These are phyloP conservation scores for Schizothecium vesticola DNA, from an alignment of 495 filamentous ascomycete genomes.

Conservation along the genomic window DNA sequence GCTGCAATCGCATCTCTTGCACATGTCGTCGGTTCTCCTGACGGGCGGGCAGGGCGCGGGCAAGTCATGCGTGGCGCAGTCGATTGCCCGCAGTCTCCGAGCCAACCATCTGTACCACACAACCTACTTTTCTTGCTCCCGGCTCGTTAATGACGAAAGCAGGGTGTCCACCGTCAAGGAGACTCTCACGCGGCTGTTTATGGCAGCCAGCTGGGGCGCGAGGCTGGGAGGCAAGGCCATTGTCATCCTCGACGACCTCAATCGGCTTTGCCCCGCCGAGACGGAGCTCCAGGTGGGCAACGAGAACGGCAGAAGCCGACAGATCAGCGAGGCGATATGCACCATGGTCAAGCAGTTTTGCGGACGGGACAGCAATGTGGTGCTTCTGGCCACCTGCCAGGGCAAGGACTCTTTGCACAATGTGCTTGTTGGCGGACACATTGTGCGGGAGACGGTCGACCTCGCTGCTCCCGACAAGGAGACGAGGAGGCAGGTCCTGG, in stretches of 20 bases:
- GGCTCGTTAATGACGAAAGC: constrained; percentile 80
- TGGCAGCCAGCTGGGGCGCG: constrained; percentile 83
- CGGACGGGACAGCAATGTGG: constrained; percentile 63
- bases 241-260: constrained; percentile 87
- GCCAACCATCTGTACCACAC: constrained; percentile 65
- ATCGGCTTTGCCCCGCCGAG: constrained; percentile 84
- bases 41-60: constrained; percentile 85
- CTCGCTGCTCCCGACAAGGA: constrained; percentile 90
- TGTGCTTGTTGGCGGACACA: constrained; percentile 70
- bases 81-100: constrained; percentile 60
- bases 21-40: constrained; percentile 82
- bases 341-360: constrained; percentile 79
- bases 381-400: constrained; percentile 85
- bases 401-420: constrained; percentile 84
- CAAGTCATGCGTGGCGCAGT: constrained; percentile 66
- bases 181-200: constrained; percentile 73
- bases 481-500: constrained; percentile 72
- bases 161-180: constrained; percentile 88
- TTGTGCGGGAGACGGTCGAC: constrained; percentile 75
- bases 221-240: constrained; percentile 74
- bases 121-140: constrained; percentile 76
- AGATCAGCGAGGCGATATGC: constrained; percentile 85
- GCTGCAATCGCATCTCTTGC: constrained; percentile 64
- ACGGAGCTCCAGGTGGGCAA: constrained; percentile 87
- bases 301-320: constrained; percentile 85